These are phyloP conservation scores for Podochytrium sp. DNA, from an alignment of 192 early-diverging fungal species.

Conservation along the genomic window DNA sequence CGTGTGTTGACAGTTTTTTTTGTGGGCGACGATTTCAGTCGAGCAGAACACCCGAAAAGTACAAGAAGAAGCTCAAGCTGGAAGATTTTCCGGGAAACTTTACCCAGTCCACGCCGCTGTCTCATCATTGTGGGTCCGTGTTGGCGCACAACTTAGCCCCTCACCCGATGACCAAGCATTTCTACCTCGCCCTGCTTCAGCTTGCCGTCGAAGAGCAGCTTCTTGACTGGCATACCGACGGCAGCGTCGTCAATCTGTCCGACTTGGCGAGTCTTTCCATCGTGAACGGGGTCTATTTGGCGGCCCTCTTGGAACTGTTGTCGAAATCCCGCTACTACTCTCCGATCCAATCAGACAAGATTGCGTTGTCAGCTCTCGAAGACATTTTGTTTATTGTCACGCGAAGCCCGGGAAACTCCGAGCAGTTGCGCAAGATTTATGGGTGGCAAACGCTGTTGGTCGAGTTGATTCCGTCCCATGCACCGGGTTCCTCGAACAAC, in stretches of 20 bases:
- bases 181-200: conserved; percentile 42
- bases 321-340: not conserved
- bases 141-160: conserved; percentile 13
- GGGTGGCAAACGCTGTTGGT: conserved; percentile 40
- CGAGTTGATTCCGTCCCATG: not conserved
- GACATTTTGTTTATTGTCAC: conserved; percentile 19
- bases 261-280: conserved; percentile 32
- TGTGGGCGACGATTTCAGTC: not conserved
- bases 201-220: conserved; percentile 40
- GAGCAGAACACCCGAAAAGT: conserved; percentile 41
- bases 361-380: not conserved
- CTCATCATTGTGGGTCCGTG: not conserved
- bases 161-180: not conserved
- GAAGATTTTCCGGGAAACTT: conserved; percentile 36
- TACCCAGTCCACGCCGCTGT: not conserved
- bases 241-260: not conserved
- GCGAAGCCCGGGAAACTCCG: conserved; percentile 30
- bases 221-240: conserved; percentile 33
- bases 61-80: conserved; percentile 34
- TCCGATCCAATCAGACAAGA: not conserved
- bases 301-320: conserved; percentile 25
- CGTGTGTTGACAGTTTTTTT: not conserved
- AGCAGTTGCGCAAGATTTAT: conserved; percentile 29
- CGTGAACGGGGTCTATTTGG: conserved; percentile 26
- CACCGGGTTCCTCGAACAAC: not conserved